Evolutionary conservation across 148 eudicot species (phyloP), one percentile per base, ranked within the genome.

Genomic region (Chenopodium suecicum): DNA sequence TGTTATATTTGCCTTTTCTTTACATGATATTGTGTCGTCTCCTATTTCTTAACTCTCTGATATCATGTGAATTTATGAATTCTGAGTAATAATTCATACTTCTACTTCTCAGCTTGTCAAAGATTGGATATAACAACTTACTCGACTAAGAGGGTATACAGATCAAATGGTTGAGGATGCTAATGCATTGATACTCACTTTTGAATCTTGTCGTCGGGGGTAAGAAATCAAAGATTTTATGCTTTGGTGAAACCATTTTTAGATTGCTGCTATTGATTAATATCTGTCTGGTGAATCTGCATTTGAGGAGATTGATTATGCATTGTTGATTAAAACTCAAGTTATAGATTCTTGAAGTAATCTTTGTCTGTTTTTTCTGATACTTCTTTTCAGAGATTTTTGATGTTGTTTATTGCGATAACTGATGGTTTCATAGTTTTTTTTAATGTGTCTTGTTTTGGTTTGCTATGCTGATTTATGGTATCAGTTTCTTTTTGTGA

Each of bases 111-210:
- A 93, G 98, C 88, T 93, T 83, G 97, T 91, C 67, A 88, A 85
- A 63, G 94, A 90, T 54, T 95, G 98, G 98, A 97, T 95, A 70
- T 93, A 93, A 83, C 89, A 88, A n/a, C 89, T 93, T 73, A 95
- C 97, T 64, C 92, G 91, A 23, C 9, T 91, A 86, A 87, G 87
- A 87, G 98, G 98, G 66, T 95, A 95, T 79, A 88, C 93, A 16
- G 94, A 92, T 82, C 94, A 91, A 85, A 95, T 93, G 97, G 96
- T 92, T 58, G 94, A 91, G 84, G 91, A 89, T 79, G 92, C 98
- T 74, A 95, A 93, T 91, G 98, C 96, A n/a, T 88, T 90, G 32
- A 84, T 93, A 78, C 88, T 91, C 29, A 93, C 98, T 78, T 95
- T 93, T 84, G 98, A 97, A 81, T 95, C 98, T 70, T 95, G 91